Conservation (phyloP, 345 rosid species). For the Linum lewisii region DNA sequence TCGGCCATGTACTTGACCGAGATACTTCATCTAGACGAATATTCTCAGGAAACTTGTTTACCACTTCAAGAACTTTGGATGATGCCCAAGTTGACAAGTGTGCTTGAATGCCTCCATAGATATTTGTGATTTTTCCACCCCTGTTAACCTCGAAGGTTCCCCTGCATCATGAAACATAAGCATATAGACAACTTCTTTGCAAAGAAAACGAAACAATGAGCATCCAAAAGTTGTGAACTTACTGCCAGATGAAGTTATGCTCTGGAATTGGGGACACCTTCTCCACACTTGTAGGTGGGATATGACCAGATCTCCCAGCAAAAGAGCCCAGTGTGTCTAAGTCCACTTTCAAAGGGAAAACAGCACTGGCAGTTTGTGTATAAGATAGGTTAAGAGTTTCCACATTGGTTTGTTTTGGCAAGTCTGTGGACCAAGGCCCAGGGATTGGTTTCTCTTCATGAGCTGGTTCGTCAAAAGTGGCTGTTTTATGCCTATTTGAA, state of each 20-base stretch:
- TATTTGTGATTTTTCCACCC: not conserved
- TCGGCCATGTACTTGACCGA: conserved; percentile 72
- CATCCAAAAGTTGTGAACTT: conserved; percentile 27
- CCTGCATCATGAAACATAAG: conserved; percentile 34
- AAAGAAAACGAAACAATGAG: not conserved
- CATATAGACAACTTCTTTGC: conserved; percentile 6
- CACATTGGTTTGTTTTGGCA: conserved; percentile 25
- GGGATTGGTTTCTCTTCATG: conserved; percentile 33
- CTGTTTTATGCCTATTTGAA: conserved; percentile 30
- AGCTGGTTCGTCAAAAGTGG: conserved; percentile 32
- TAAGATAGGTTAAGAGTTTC: conserved; percentile 31
- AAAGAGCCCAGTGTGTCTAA: conserved; percentile 27
- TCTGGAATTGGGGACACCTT: conserved; percentile 61
- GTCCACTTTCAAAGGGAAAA: conserved; percentile 20
- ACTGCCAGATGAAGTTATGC: conserved; percentile 86
- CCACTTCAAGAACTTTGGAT: conserved; percentile 59
- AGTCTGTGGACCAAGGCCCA: conserved; percentile 23
- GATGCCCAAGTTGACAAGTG: conserved; percentile 66
- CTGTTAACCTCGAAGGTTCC: conserved; percentile 58
- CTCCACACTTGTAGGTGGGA: conserved; percentile 24
- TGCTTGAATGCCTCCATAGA: conserved; percentile 27
- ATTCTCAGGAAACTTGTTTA: conserved; percentile 43
- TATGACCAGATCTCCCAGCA: conserved; percentile 18
- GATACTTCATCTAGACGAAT: conserved; percentile 69
- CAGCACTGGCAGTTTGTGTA: conserved; percentile 24